A percentile compares a stretch with the other conserved stretches of the same genome.
phyloP scores from a whole-genome alignment of 805 yeast genomes.

The Tetrapisispora pingtungensis region DNA sequence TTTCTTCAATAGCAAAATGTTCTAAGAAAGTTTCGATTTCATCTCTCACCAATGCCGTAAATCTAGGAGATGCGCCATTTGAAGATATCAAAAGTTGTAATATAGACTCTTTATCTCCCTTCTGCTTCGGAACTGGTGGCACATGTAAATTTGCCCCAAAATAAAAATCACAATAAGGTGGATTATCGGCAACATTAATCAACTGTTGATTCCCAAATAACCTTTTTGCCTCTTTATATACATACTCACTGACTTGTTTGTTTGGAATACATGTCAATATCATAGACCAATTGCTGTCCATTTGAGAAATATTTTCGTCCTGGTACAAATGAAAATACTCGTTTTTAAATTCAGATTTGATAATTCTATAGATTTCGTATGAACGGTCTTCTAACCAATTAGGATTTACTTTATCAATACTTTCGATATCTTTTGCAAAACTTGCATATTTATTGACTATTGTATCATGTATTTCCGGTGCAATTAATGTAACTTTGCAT shows the following conservation, averaged over 20 bases:
- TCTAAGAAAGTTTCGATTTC: conserved; percentile 15
- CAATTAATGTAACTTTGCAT: conserved; percentile 23
- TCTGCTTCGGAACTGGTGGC: not conserved
- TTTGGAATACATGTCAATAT: conserved; percentile 26
- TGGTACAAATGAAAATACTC: conserved; percentile 13
- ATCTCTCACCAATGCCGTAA: conserved; percentile 23
- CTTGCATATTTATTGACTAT: conserved; percentile 9
- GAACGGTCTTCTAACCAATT: conserved; percentile 8
- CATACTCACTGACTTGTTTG: conserved; percentile 12
- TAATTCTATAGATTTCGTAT: conserved; percentile 8
- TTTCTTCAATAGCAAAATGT: conserved; percentile 14
- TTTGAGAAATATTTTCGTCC: conserved; percentile 1
- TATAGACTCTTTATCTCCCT: conserved; percentile 1
- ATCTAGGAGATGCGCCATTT: conserved; percentile 28
- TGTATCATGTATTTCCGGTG: conserved; percentile 16
- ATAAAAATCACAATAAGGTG: conserved; percentile 27
- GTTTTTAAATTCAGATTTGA: conserved; percentile 9
- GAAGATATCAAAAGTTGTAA: conserved; percentile 22
- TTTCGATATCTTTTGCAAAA: not conserved
- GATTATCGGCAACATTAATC: conserved; percentile 30
- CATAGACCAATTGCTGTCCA: conserved; percentile 17
- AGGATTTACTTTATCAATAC: conserved; percentile 4
- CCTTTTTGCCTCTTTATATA: conserved; percentile 16
- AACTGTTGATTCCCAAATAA: conserved; percentile 21
- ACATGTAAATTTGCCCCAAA: conserved; percentile 26